Evolutionary conservation across 176 grass and related monocot genomes (phyloP), one percentile per base, ranked within the genome.

Genomic region (Oryza nivara): DNA sequence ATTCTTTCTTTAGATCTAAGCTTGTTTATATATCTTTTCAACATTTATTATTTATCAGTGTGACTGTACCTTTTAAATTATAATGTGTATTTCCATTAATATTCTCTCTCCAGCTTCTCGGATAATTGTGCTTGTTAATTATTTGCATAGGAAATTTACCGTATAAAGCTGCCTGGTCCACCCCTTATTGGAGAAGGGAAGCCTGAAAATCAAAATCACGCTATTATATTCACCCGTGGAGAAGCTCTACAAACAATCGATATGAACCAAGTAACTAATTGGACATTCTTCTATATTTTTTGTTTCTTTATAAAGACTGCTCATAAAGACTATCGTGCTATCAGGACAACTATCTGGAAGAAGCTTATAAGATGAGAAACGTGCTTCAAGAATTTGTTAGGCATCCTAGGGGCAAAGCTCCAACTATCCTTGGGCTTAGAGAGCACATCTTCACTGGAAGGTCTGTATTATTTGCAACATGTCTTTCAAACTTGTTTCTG

Each of bases 361-460:
- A 98, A 90, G 95, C 95, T 40, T 95, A 93, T 83, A 98, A 98
- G 88, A 98, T 95, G 90, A 93, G 95, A 90, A 98, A 98, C 84
- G 80, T 95, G 67, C 89, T 98, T 85, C 91, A 98, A 92, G 95
- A 98, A 83, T 98, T 98, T 79, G 44, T 90, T 83, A 88, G 86
- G 64, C 87, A 80, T 87, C 82, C 79, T 73, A 80, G 86, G 83
- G 80, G 91, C 65, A 77, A 98, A 84, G 34, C 89, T 80, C 93
- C 96, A 68, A 93, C 93, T 20, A 98, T 98, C 76, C 67, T 98
- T 87, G 96, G 93, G 2, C 83, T 98, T 19, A 95, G 96, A 82
- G 96, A 98, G 67, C 96, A 98, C 85, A 93, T 98, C 71, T 98
- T 98, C 82, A 98, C 96, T 11, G 96, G 96, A 80, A 95, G 93